Evolutionary conservation across 2,329 filamentous ascomycete species (phyloP).

Genomic region (Cladosporium sp.): DNA sequence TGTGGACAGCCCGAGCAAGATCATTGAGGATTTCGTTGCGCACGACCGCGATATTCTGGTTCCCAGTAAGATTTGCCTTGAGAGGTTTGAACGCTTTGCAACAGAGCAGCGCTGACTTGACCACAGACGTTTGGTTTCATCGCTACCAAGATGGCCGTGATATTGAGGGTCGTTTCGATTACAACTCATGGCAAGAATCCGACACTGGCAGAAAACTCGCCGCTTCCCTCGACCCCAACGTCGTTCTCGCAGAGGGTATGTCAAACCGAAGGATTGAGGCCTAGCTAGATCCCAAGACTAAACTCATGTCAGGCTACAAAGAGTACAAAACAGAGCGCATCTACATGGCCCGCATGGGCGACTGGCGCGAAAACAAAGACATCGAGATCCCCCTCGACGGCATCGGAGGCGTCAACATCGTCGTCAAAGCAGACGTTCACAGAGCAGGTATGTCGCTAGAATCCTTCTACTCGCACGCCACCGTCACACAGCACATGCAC

Average conservation of each 20-base stretch:
- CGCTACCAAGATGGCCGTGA: constrained; percentile 72
- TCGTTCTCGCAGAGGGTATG: constrained; percentile 81
- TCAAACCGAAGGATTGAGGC: background rate
- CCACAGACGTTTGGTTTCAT: constrained; percentile 91
- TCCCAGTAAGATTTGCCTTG: constrained; percentile 67
- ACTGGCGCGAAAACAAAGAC: constrained; percentile 89
- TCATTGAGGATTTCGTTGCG: constrained; percentile 91
- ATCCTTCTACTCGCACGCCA: no score
- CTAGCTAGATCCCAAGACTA: background rate
- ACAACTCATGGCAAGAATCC: constrained; percentile 98
- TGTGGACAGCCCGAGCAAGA: constrained; percentile 77
- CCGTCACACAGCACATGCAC: background rate
- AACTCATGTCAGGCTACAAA: constrained; percentile 65
- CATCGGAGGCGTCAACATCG: constrained; percentile 93
- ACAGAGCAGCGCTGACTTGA: background rate
- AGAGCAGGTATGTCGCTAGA: constrained; percentile 64
- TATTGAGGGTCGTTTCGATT: constrained; percentile 96
- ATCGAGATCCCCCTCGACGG: constrained; percentile 90
- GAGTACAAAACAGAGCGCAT: constrained; percentile 86
- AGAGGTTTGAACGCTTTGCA: background rate
- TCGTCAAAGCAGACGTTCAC: constrained; percentile 97
- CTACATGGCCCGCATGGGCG: constrained; percentile 87
- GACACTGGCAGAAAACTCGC: constrained; percentile 74
- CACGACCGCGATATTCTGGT: constrained; percentile 92
- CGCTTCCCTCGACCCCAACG: constrained; percentile 69